Evolutionary conservation across 1,139 yeast genomes (phyloP).

Genomic region (Pichia sp.): DNA sequence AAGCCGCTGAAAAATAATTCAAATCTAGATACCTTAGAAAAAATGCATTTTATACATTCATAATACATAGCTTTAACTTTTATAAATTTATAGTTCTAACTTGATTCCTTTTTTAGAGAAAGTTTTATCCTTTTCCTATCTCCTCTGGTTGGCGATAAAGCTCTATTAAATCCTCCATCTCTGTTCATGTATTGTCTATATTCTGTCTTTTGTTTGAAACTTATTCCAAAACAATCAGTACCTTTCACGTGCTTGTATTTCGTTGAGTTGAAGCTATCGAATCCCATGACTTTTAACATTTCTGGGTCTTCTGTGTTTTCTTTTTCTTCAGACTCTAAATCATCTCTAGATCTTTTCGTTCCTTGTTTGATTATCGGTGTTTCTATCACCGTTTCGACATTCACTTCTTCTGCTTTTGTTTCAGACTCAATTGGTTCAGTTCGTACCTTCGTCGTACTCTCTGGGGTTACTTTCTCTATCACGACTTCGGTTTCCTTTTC

Average conservation of each 20-base stretch:
- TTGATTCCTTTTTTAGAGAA: constrained; percentile 6
- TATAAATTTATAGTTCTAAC: too few species aligned
- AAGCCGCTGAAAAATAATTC: not conserved
- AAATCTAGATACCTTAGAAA: too few species aligned
- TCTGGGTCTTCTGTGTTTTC: constrained; percentile 15
- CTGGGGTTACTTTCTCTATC: too few species aligned
- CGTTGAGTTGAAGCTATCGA: constrained; percentile 57
- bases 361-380: not conserved
- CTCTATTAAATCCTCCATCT: constrained; percentile 58
- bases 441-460: too few species aligned
- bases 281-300: constrained; percentile 59
- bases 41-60: too few species aligned
- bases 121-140: constrained; percentile 19
- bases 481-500: too few species aligned
- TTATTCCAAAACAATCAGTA: constrained; percentile 46
- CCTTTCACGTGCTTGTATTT: constrained; percentile 60
- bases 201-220: constrained; percentile 40
- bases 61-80: too few species aligned
- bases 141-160: constrained; percentile 49
- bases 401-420: too few species aligned
- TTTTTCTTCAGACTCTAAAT: not conserved
- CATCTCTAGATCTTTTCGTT: not conserved
- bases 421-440: too few species aligned
- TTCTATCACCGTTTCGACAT: too few species aligned
- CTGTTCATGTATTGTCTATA: constrained; percentile 72